Conservation (phyloP, 345 rosid species). For the Ceriops decandra region DNA sequence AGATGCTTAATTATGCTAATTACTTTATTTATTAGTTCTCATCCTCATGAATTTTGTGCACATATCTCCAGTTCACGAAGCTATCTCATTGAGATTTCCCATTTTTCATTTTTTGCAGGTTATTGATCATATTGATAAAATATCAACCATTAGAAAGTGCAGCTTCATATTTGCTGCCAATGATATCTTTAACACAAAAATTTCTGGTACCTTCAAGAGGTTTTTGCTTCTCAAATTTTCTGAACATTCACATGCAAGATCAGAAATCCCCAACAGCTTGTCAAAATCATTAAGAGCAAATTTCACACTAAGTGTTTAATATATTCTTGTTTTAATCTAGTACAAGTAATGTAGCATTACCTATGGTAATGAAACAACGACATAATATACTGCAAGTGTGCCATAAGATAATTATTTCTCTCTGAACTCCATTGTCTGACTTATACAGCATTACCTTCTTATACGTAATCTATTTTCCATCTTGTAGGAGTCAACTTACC, state of each 20-base stretch:
- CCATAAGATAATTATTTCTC: conserved; percentile 1
- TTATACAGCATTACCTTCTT: conserved; percentile 3
- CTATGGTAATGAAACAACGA: neutral
- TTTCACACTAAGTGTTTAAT: neutral
- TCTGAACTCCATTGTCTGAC: neutral
- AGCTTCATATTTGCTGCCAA: conserved; percentile 73
- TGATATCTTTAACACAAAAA: conserved; percentile 83
- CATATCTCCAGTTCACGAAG: neutral
- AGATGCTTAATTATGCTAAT: conserved; percentile 2
- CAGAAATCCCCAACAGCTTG: neutral
- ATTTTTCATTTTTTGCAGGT: conserved; percentile 16
- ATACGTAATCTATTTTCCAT: conserved; percentile 12
- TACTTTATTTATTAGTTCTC: neutral
- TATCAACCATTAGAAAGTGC: conserved; percentile 60
- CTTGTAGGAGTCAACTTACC: conserved; percentile 66
- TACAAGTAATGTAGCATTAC: neutral
- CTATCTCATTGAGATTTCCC: neutral
- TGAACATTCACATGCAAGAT: conserved; percentile 6
- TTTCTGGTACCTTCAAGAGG: conserved; percentile 98
- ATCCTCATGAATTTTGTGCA: neutral
- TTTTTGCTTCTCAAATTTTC: conserved; percentile 27
- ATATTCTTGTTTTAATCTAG: neutral
- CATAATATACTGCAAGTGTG: conserved; percentile 7
- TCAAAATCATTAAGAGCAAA: neutral
- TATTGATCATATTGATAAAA: conserved; percentile 72